Evolutionary conservation across 805 yeast species (phyloP).

Genomic region (Ogataea angusta): DNA sequence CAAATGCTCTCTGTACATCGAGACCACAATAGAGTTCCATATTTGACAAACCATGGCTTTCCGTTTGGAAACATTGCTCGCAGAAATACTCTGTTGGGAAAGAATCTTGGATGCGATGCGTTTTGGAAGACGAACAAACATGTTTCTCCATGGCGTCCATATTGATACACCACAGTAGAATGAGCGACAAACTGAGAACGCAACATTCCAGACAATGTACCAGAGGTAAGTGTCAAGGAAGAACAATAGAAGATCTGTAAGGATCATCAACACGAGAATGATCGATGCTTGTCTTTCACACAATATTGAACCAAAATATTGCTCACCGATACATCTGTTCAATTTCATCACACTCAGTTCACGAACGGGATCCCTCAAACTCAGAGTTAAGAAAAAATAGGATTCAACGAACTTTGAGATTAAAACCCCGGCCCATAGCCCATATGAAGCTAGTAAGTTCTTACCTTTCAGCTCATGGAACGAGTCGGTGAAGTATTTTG

Average conservation of each 20-base stretch:
- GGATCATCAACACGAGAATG: constrained; percentile 48
- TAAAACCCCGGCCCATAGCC: constrained; percentile 68
- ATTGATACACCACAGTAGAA: constrained; percentile 71
- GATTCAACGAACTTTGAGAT: constrained; percentile 70
- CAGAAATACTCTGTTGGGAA: constrained; percentile 37
- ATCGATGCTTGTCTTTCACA: constrained; percentile 59
- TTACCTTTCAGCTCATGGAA: constrained; percentile 52
- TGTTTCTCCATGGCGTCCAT: constrained; percentile 87
- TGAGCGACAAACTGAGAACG: constrained; percentile 68
- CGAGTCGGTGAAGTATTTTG: constrained; percentile 56
- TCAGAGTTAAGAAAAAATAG: constrained; percentile 70
- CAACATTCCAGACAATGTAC: constrained; percentile 79
- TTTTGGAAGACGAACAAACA: constrained; percentile 71
- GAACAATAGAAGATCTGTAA: constrained; percentile 66
- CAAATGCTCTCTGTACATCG: constrained; percentile 80
- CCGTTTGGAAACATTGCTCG: constrained; percentile 35
- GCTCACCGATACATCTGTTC: constrained; percentile 60
- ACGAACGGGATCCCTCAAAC: constrained; percentile 69
- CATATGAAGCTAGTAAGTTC: constrained; percentile 58
- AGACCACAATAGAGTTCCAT: constrained; percentile 82
- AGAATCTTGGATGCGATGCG: constrained; percentile 70
- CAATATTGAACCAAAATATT: constrained; percentile 45
- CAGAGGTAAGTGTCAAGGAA: constrained; percentile 81
- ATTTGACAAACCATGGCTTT: constrained; percentile 61
- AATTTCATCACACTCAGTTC: constrained; percentile 58